Percentiles rank a stretch among this genome's conserved stretches.
Evolutionary conservation across 2,329 filamentous ascomycete species (phyloP).

Genomic region (Tympanopsis confertula): DNA sequence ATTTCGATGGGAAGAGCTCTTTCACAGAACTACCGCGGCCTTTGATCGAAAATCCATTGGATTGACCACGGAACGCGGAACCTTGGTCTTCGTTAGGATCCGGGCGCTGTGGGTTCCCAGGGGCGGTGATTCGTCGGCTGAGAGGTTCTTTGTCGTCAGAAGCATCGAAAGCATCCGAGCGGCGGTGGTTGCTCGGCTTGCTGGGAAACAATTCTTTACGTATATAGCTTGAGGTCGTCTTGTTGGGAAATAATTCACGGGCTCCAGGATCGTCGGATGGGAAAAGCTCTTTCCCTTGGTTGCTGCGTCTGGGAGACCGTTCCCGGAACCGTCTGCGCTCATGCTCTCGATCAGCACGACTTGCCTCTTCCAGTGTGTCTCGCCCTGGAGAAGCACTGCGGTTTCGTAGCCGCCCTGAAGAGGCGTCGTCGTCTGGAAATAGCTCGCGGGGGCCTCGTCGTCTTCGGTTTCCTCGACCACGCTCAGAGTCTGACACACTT

Average conservation of each 20-base stretch:
- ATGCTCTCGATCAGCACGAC: not conserved
- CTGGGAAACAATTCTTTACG: not conserved
- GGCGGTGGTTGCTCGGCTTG: conserved; percentile 24
- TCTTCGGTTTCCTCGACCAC: not conserved
- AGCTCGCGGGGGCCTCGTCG: conserved; percentile 19
- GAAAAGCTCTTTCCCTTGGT: conserved; percentile 11
- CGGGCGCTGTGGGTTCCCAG: conserved; percentile 31
- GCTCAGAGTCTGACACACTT: conserved; percentile 2
- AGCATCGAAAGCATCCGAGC: conserved; percentile 31
- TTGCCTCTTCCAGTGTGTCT: conserved; percentile 1
- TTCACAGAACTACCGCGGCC: conserved; percentile 28
- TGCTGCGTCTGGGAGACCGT: conserved; percentile 12
- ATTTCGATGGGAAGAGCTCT: conserved; percentile 40
- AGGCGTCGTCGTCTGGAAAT: conserved; percentile 21
- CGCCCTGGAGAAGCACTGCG: not conserved
- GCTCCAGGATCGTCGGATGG: not conserved
- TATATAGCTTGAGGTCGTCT: conserved; percentile 11
- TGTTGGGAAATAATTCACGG: conserved; percentile 32
- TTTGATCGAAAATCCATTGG: conserved; percentile 31
- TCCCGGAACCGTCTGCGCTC: conserved; percentile 6
- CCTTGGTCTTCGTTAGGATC: conserved; percentile 15
- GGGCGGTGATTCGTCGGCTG: conserved; percentile 25
- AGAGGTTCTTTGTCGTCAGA: conserved; percentile 37
- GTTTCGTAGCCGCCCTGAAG: conserved; percentile 3
- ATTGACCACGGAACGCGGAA: conserved; percentile 12